These are phyloP conservation scores for Vigna hirtella DNA, from an alignment of 306 rosid species.

Conservation along the genomic window DNA sequence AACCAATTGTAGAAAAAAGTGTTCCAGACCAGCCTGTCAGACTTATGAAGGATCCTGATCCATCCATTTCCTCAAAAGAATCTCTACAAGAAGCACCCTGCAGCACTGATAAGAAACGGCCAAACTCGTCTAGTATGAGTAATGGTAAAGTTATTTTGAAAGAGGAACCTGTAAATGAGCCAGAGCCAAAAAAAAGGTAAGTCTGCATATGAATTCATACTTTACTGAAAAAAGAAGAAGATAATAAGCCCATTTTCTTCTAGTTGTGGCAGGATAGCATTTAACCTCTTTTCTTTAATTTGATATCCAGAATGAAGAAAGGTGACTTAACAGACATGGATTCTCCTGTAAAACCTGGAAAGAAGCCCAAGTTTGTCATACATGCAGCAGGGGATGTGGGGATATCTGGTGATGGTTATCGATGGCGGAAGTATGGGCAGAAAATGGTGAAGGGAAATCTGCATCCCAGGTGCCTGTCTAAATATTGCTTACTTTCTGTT, in stretches of 20 bases:
- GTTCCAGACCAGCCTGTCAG: conserved; percentile 46
- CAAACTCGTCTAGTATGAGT: conserved; percentile 49
- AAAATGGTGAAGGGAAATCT: conserved; percentile 98
- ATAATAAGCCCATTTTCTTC: conserved; percentile 18
- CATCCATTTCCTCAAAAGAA: conserved; percentile 65
- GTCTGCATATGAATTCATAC: conserved; percentile 45
- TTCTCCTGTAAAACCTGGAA: conserved; percentile 62
- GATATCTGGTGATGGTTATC: conserved; percentile 91
- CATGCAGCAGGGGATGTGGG: conserved; percentile 96
- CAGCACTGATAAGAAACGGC: conserved; percentile 62
- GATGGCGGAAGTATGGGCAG: conserved; percentile 99
- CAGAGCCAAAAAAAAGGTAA: conserved; percentile 78
- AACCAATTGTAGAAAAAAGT: conserved; percentile 55
- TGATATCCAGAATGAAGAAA: conserved; percentile 81
- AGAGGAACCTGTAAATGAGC: conserved; percentile 67
- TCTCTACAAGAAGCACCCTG: conserved; percentile 53
- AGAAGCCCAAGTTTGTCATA: conserved; percentile 82
- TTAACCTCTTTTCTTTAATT: conserved; percentile 47
- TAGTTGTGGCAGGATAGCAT: conserved; percentile 31
- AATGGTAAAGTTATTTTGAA: conserved; percentile 61
- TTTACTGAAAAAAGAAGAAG: neutral
- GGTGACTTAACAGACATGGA: conserved; percentile 54
- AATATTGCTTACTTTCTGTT: conserved; percentile 17
- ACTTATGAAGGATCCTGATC: conserved; percentile 58
- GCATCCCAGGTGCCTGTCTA: conserved; percentile 77